Base-by-base conservation (phyloP, 257 asterid species). In the Cinchona pubescens region DNA sequence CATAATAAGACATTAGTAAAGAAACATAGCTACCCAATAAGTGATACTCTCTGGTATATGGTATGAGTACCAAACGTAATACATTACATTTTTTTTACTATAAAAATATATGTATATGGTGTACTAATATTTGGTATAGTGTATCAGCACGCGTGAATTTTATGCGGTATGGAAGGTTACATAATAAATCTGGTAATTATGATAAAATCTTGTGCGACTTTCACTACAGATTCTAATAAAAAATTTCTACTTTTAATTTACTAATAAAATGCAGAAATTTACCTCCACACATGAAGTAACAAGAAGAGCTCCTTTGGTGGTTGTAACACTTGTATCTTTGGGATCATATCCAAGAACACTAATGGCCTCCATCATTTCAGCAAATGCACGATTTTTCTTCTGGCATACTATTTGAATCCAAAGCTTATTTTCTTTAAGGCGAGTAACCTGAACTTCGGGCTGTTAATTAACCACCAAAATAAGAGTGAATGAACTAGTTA, bases 331-430 rank as follows among this genome's bases (percentile, higher is more conserved):
- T 27, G 86, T 85, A 48, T 91, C 90, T 51, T 76, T 89, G 59
- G 84, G 82, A 67, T 87, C 84, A 74, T 88, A 83, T 65, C 93
- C 96, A 18, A 93, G 83, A 53, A 63, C 77, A 72, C 53, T 82
- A 81, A 91, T 84, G 78, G 96, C 91, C 79, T 93, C 96, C 81
- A 91, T 85, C 59, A 93, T 29, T 79, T 83, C 86, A 69, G 89
- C 83, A 62, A 93, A 75, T 27, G 77, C 83, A 5, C 93, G 89
- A 76, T 73, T 84, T 80, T 77, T 84, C 87, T 89, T 91, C 83
- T 65, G 79, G 79, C 80, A 84, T 14, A 90, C 79, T 7, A 93
- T 81, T 80, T 82, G 90, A 45, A 91, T 86, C 97, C 98, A 93
- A 7, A 89, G 78, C 85, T 90, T 90, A n/a, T 46, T 80, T 78